Evolutionary conservation across 2,329 filamentous ascomycete species (phyloP), one percentile per base, ranked within the genome.

Genomic region (Fusarium brevicatenulatum): DNA sequence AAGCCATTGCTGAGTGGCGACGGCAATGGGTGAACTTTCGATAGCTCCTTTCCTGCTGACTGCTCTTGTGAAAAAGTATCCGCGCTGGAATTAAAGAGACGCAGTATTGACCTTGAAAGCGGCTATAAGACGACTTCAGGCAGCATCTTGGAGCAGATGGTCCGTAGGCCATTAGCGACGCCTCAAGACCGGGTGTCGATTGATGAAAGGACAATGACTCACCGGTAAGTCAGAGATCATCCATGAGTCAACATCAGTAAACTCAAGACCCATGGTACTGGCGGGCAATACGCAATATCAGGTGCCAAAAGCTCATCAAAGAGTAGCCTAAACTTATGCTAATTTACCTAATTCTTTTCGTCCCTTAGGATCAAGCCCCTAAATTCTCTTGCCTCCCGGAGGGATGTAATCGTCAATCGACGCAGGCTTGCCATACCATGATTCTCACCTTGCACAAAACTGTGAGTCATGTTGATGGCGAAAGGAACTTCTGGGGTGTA

Each of bases 261-360:
- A 50, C 16, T 13, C 15, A 32, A 49, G 21, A 4, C 23, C 25
- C 9, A 49, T n/a, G 28, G 21, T 12, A 4, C 10, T 32, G 15
- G 10, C 8, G 16, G 30, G 30, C 28, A 30, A 30, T 30, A 30
- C 28, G 10, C 10, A 30, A 30, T 30, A 30, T 30, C 28, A 30
- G 28, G 13, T 28, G 50, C 23, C 12, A n/a, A 53, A 37, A 53
- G 39, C 9, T 7, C 9, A 4, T 9, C 34, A 39, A 28, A 28
- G 13, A 9, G 13, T 2, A 10, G 2, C 5, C 23, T 28, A 39
- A 39, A 9, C 7, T 7, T 5, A n/a, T 18, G 4, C 34, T n/a
- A 7, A n/a, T 1, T n/a, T 21, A 12, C 34, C 16, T 1, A n/a
- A n/a, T 0, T 5, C 5, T 3, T 9, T 53, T n/a, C 18, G 34